Percentiles rank a stretch among this genome's conserved stretches.
Evolutionary conservation across 2,329 filamentous ascomycete species (phyloP).

Genomic region (Coniochaeta sp.): DNA sequence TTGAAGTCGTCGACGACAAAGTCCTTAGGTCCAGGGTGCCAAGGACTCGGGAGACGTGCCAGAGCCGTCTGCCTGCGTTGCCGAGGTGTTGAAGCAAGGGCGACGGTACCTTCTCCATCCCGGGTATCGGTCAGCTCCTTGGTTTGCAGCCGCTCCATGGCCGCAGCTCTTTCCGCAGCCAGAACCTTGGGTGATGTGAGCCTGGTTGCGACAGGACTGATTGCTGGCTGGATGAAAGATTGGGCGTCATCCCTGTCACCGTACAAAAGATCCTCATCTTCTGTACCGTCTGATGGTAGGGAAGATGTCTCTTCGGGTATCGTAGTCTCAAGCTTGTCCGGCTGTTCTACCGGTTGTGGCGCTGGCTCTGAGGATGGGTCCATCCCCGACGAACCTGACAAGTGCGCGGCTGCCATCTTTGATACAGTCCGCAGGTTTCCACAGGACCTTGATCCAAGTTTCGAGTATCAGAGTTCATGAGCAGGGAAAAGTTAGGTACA

Average conservation of each 20-base stretch:
- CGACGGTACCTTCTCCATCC: neutral
- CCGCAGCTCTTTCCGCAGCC: conserved; percentile 49
- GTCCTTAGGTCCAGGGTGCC: conserved; percentile 32
- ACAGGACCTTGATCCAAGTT: neutral
- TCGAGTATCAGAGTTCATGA: neutral
- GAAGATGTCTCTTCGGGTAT: neutral
- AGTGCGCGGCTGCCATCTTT: neutral
- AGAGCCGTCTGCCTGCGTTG: neutral
- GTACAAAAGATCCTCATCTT: conserved; percentile 28
- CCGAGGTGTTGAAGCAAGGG: neutral
- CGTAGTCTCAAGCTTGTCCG: conserved; percentile 1
- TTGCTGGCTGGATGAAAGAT: conserved; percentile 50
- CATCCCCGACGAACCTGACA: neutral
- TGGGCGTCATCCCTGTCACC: conserved; percentile 49
- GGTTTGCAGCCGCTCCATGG: conserved; percentile 34
- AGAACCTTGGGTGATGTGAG: conserved; percentile 47
- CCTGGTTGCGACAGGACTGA: conserved; percentile 48
- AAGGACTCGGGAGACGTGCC: conserved; percentile 23
- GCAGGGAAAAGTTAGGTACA: neutral
- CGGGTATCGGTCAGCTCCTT: neutral
- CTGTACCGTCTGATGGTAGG: conserved; percentile 8
- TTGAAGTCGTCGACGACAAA: conserved; percentile 22
- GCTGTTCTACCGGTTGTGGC: neutral
- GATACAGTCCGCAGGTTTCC: neutral
- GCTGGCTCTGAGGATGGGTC: neutral